Conservation (phyloP, 495 filamentous ascomycete genomes). For the Neurospora sp. region DNA sequence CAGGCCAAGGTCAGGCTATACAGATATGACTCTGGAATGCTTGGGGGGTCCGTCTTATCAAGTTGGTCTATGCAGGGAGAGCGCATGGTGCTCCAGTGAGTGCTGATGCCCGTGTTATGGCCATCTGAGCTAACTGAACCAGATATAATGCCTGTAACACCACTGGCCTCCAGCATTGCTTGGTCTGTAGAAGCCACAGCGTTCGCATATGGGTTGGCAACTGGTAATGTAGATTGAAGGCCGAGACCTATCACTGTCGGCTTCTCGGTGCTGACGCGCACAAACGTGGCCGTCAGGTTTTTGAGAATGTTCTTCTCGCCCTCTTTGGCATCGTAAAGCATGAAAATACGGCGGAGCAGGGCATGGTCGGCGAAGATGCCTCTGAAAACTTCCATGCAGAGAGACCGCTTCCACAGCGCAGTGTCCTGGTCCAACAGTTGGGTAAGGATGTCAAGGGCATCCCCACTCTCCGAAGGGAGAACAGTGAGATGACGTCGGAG, state of each 20-base stretch:
- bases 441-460: slow-evolving; percentile 73
- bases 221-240: slow-evolving; percentile 71
- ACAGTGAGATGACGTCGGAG: slow-evolving; percentile 66
- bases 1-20: slow-evolving; percentile 85
- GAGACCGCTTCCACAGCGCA: slow-evolving; percentile 68
- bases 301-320: slow-evolving; percentile 67
- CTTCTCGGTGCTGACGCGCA: slow-evolving; percentile 82
- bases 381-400: slow-evolving; percentile 86
- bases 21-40: slow-evolving; percentile 82
- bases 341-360: slow-evolving; percentile 70
- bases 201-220: slow-evolving; percentile 29
- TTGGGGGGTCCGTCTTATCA: slow-evolving; percentile 79
- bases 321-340: slow-evolving; percentile 63
- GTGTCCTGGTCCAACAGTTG: slow-evolving; percentile 82
- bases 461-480: slow-evolving; percentile 69
- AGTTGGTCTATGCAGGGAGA: slow-evolving; percentile 88
- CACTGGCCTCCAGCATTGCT: slow-evolving; percentile 76
- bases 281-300: slow-evolving; percentile 72
- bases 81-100: slow-evolving; percentile 78
- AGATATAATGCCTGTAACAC: slow-evolving; percentile 78
- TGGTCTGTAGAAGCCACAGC: slow-evolving; percentile 52
- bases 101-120: slow-evolving; percentile 67
- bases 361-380: slow-evolving; percentile 71
- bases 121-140: slow-evolving; percentile 57
- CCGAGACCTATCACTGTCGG: slow-evolving; percentile 78